These are phyloP conservation scores for Cryptococcus jaspeensis DNA, from an alignment of 1,284 basidiomycete species.

Conservation along the genomic window DNA sequence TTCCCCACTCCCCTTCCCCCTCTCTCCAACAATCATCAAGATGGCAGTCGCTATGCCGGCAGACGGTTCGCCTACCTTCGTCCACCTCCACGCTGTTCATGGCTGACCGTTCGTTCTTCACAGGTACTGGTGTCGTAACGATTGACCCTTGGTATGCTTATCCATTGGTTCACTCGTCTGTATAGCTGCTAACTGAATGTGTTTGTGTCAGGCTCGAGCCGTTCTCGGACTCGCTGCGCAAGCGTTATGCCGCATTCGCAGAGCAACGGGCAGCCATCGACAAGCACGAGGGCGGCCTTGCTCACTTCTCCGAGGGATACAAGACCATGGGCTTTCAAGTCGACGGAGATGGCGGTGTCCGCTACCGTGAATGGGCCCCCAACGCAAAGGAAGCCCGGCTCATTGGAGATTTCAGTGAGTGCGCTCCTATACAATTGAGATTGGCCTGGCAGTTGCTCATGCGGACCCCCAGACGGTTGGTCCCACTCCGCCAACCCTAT, in stretches of 20 bases:
- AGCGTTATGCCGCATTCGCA: constrained; percentile 69
- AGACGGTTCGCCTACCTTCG: constrained; percentile 10
- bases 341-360: constrained; percentile 65
- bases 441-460: background rate
- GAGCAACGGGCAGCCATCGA: constrained; percentile 73
- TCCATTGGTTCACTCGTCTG: background rate
- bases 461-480: constrained; percentile 69
- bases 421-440: background rate
- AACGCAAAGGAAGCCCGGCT: constrained; percentile 77
- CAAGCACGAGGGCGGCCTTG: constrained; percentile 79
- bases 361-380: constrained; percentile 95
- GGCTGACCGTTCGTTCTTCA: background rate
- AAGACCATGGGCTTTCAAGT: constrained; percentile 81
- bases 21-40: background rate
- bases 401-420: constrained; percentile 95
- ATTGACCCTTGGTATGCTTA: constrained; percentile 46
- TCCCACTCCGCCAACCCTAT: constrained; percentile 78
- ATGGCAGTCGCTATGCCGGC: background rate
- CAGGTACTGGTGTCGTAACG: constrained; percentile 45
- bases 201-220: constrained; percentile 62
- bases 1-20: background rate
- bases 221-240: constrained; percentile 67
- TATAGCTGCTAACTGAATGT: too few species aligned
- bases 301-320: constrained; percentile 84
- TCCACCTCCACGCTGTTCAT: background rate